Evolutionary conservation across 1,139 yeast species (phyloP), one percentile per base, ranked within the genome.

Genomic region (Pichia inconspicua): DNA sequence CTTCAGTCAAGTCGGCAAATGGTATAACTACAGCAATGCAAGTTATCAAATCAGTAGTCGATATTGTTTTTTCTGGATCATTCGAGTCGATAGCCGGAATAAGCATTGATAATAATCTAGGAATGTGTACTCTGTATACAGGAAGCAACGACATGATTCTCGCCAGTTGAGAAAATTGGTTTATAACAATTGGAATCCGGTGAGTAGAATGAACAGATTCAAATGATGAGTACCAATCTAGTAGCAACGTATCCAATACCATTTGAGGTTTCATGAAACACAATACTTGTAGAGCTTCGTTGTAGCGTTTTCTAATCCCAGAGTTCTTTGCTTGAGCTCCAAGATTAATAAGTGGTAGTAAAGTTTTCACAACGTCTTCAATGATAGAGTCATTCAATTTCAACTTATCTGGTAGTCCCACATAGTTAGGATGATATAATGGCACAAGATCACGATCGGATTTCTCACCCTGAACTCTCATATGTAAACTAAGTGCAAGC

Each of bases 81-180:
- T 90, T 92, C 0, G 94, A 79, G 62, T 92, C 97, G 42, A 92
- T 81, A 25, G 95, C 96, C 0, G 90, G 87, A 14, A 90, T 65
- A 0, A 84, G 70, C 63, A 87, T 72, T 45, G 81, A 77, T 39
- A 90, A 63, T 22, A 92, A 69, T 48, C 95, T 78, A 0, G 95
- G 78, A 28, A 88, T 68, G 60, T 92, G 98, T 14, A 87, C 82
- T 46, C 96, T 72, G 62, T 76, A 88, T 2, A 80, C 65, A 1
- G 85, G 84, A 5, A 80, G 73, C 25, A 71, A 65, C 0, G 86
- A 82, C 71, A 92, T 77, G 53, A 77, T 80, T 52, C 95, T 73
- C 1, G 85, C 77, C 41, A 87, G 66, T 25, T 79, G 80, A 6
- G 82, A 79, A 44, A 90, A 71, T 31, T 82, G 78, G 47, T 83